Evolutionary conservation across 768 basidiomycete genomes (phyloP).

Genomic region (Tricholoma terreum): DNA sequence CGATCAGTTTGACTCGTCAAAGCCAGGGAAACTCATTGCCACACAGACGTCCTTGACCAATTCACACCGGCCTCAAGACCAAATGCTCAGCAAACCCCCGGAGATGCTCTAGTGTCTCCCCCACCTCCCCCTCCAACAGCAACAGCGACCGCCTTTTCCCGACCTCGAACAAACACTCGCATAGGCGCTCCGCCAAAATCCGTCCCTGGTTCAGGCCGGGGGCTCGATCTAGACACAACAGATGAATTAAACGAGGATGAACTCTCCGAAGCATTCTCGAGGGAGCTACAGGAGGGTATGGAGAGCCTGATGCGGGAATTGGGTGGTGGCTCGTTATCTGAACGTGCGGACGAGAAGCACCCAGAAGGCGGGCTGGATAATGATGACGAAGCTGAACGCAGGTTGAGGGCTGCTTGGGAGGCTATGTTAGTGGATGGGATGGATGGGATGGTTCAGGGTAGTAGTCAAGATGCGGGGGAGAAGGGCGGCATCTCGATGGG

Average conservation of each 20-base stretch:
- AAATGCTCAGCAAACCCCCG: slow-evolving; percentile 7
- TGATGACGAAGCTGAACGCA: slow-evolving; percentile 32
- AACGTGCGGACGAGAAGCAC: slow-evolving; percentile 17
- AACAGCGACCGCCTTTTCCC: slow-evolving; percentile 23
- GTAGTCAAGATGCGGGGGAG: slow-evolving; percentile 5
- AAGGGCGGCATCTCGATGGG: not conserved
- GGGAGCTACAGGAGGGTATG: slow-evolving; percentile 48
- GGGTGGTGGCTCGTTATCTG: slow-evolving; percentile 27
- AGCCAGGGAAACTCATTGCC: not conserved
- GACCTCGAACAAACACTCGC: slow-evolving; percentile 48
- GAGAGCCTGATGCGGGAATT: slow-evolving; percentile 48
- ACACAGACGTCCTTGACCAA: slow-evolving; percentile 42
- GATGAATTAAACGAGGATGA: slow-evolving; percentile 37
- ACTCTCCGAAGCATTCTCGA: slow-evolving; percentile 41
- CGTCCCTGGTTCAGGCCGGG: slow-evolving; percentile 32
- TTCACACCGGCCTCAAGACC: slow-evolving; percentile 27
- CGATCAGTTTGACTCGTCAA: slow-evolving; percentile 1
- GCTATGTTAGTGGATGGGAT: slow-evolving; percentile 64
- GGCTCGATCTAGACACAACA: slow-evolving; percentile 20
- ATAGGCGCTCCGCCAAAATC: slow-evolving; percentile 41
- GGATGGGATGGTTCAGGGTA: slow-evolving; percentile 34
- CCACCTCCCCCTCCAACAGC: slow-evolving; percentile 33
- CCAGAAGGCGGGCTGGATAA: slow-evolving; percentile 25
- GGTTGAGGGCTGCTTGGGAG: slow-evolving; percentile 66
- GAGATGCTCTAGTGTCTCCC: slow-evolving; percentile 20